Evolutionary conservation across 208 protist species (phyloP).

Genomic region (Trypanosoma avium): DNA sequence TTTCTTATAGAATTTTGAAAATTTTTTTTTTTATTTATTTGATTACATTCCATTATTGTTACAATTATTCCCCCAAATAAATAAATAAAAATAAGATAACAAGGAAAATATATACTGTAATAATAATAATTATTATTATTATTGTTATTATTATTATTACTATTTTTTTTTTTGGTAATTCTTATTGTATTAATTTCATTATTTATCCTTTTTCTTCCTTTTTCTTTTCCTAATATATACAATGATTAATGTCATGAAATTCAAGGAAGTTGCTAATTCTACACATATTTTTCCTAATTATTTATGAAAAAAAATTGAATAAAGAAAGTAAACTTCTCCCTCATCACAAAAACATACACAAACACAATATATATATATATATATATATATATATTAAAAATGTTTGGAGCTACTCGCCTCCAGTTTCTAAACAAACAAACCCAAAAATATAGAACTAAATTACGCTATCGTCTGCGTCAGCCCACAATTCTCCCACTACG

Average conservation of each 20-base stretch:
- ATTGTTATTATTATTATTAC: background rate
- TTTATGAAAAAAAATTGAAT: too few relatives aligned
- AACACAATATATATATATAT: conserved; percentile 3
- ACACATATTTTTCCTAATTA: too few relatives aligned
- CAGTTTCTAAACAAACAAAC: conserved; percentile 42
- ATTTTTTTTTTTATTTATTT: background rate
- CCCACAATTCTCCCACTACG: conserved; percentile 61
- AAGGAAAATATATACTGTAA: background rate
- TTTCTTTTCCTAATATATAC: too few relatives aligned
- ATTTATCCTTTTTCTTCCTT: too few relatives aligned
- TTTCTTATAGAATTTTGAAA: too few relatives aligned
- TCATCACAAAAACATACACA: too few relatives aligned
- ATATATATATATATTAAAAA: conserved; percentile 5
- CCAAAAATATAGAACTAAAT: conserved; percentile 64
- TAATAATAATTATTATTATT: background rate
- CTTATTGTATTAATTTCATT: conserved; percentile 14
- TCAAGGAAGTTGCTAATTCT: too few relatives aligned
- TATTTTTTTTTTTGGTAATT: background rate
- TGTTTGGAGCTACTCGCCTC: conserved; percentile 26
- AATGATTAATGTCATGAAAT: too few relatives aligned
- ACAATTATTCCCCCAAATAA: too few relatives aligned
- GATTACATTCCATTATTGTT: too few relatives aligned
- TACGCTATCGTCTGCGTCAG: conserved; percentile 78
- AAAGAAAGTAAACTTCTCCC: too few relatives aligned
- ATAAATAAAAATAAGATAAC: background rate